Evolutionary conservation across 2,329 filamentous ascomycete species (phyloP).

Genomic region (Microsporum audouinii): DNA sequence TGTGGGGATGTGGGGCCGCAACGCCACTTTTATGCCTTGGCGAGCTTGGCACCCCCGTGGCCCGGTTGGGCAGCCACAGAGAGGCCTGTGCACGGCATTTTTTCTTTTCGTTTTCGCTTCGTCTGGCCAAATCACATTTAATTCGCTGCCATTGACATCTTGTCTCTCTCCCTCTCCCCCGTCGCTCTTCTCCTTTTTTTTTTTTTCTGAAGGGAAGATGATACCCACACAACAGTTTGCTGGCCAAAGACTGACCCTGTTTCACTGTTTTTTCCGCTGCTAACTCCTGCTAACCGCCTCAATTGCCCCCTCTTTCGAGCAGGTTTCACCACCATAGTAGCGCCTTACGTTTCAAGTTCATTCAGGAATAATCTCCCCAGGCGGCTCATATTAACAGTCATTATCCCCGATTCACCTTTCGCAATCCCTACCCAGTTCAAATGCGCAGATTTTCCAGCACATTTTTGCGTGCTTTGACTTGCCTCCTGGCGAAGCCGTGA

Average conservation of each 20-base stretch:
- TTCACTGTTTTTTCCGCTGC: background rate
- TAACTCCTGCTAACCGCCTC: background rate
- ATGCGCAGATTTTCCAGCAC: background rate
- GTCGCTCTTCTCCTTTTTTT: background rate
- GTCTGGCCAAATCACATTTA: background rate
- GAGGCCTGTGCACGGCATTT: background rate
- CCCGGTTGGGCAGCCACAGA: background rate
- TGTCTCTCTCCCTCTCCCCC: background rate
- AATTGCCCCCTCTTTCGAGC: background rate
- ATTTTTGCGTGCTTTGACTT: background rate
- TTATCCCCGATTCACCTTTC: background rate
- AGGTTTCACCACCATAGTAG: background rate
- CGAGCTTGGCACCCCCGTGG: background rate
- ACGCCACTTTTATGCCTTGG: background rate
- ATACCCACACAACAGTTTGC: background rate
- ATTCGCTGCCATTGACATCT: background rate
- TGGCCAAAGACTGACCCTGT: slow-evolving; percentile 4
- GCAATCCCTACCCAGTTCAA: background rate
- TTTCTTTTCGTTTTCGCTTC: background rate
- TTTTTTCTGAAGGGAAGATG: background rate
- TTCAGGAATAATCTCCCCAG: background rate
- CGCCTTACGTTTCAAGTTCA: background rate
- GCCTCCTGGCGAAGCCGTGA: slow-evolving; percentile 1
- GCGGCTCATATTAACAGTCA: background rate
- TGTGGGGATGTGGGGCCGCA: background rate